These are phyloP conservation scores for Aristolochia contorta DNA, from an alignment of 164 flowering plant species.

Conservation along the genomic window DNA sequence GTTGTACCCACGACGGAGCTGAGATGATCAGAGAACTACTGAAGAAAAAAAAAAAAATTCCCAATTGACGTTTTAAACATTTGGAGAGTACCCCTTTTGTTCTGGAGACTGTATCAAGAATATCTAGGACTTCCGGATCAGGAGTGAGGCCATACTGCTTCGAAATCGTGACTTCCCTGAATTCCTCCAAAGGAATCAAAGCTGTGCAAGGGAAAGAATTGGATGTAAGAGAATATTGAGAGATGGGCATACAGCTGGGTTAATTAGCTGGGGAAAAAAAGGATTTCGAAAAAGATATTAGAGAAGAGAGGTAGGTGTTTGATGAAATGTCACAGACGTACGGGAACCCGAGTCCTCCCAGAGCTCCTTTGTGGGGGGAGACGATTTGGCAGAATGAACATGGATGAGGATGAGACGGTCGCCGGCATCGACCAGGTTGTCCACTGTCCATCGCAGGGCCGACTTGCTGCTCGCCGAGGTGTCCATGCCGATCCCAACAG, in stretches of 20 bases:
- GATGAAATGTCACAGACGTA: conserved; percentile 5
- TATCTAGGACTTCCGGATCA: conserved; percentile 50
- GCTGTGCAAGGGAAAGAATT: conserved; percentile 25
- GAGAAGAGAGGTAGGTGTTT: not conserved
- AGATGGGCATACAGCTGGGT: too few species aligned
- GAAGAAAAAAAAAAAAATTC: not conserved
- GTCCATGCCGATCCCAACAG: conserved; percentile 56
- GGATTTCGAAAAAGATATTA: not conserved
- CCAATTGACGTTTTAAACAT: not conserved
- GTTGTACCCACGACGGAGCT: conserved; percentile 7
- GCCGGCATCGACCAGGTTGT: conserved; percentile 33
- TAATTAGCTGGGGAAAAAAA: too few species aligned
- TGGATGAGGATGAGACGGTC: conserved; percentile 38
- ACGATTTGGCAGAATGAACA: conserved; percentile 43
- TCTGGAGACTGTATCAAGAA: conserved; percentile 39
- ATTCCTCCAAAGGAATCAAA: conserved; percentile 57
- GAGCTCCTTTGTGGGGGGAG: conserved; percentile 32
- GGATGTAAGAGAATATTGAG: not conserved
- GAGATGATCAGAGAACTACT: not conserved
- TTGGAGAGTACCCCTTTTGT: conserved; percentile 30
- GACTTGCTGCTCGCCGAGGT: conserved; percentile 49
- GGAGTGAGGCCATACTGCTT: conserved; percentile 45
- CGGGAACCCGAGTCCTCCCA: conserved; percentile 65
- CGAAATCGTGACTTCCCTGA: conserved; percentile 27
- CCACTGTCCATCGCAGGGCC: conserved; percentile 48